Conservation (phyloP, 2,329 filamentous ascomycete species). For the Clonostachys solani region DNA sequence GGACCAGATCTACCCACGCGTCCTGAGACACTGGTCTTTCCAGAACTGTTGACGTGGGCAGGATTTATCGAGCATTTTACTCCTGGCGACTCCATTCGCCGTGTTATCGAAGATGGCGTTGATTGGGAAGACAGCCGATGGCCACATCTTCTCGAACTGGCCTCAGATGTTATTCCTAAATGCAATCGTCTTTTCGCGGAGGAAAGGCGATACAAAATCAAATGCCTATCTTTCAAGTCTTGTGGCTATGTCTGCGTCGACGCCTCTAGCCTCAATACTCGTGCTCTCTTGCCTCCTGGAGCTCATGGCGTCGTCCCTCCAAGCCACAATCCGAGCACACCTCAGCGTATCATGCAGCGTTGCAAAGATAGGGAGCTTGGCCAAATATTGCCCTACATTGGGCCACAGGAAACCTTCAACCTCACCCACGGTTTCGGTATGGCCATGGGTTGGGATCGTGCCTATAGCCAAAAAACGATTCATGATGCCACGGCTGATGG, state of each 20-base stretch:
- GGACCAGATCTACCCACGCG: not conserved
- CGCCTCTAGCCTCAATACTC: conserved; percentile 24
- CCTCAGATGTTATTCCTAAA: conserved; percentile 11
- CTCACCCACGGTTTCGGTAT: conserved; percentile 26
- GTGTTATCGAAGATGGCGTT: conserved; percentile 6
- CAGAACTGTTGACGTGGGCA: conserved; percentile 29
- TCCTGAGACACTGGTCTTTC: conserved; percentile 5
- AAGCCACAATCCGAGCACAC: not conserved
- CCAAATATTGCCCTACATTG: conserved; percentile 21
- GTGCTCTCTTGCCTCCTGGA: conserved; percentile 20
- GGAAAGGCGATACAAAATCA: conserved; percentile 20
- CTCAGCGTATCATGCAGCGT: conserved; percentile 23
- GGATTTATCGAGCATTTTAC: conserved; percentile 37
- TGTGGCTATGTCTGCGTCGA: conserved; percentile 55
- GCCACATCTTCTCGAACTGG: not conserved
- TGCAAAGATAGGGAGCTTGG: conserved; percentile 27
- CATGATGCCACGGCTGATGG: conserved; percentile 27
- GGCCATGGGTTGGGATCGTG: conserved; percentile 25
- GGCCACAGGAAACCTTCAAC: conserved; percentile 16
- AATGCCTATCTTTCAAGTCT: conserved; percentile 47
- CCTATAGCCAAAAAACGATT: conserved; percentile 24
- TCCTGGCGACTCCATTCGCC: conserved; percentile 23
- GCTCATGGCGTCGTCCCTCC: not conserved
- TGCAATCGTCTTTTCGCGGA: conserved; percentile 13
- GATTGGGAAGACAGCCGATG: not conserved